These are phyloP conservation scores for Termitomyces titanicus DNA, from an alignment of 768 basidiomycete genomes.

Conservation along the genomic window DNA sequence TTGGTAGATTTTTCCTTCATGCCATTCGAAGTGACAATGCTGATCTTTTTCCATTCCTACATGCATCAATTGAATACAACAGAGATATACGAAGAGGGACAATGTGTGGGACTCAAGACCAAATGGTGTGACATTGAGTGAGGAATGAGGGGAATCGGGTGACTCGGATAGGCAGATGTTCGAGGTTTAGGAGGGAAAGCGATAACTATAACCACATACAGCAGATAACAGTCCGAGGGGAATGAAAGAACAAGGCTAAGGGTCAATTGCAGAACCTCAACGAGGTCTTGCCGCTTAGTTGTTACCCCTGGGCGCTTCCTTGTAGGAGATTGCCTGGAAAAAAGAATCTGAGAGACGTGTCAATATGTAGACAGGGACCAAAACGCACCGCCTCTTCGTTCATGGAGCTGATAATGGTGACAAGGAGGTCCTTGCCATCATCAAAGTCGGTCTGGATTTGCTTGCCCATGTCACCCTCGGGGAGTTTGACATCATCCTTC, in stretches of 20 bases:
- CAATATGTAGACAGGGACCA: background rate
- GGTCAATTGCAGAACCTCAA: background rate
- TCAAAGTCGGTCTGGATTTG: conserved; percentile 73
- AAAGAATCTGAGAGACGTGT: background rate
- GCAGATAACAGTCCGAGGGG: conserved; percentile 6
- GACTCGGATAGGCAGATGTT: conserved; percentile 22
- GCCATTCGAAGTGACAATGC: conserved; percentile 2
- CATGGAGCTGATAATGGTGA: conserved; percentile 90
- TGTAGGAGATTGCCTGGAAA: conserved; percentile 69
- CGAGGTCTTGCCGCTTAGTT: conserved; percentile 17
- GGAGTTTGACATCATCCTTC: conserved; percentile 95
- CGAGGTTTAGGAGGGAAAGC: conserved; percentile 10
- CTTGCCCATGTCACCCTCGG: conserved; percentile 78
- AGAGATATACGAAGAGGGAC: conserved; percentile 16
- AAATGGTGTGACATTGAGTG: conserved; percentile 9
- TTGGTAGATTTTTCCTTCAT: background rate
- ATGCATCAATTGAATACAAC: conserved; percentile 21
- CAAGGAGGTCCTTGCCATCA: conserved; percentile 80
- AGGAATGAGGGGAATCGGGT: conserved; percentile 9
- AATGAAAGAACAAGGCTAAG: conserved; percentile 5
- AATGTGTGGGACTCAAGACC: conserved; percentile 7
- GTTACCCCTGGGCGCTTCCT: conserved; percentile 79
- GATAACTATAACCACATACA: conserved; percentile 21
- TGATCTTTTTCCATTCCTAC: conserved; percentile 21
- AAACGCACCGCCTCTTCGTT: conserved; percentile 73